A percentile compares a stretch with the other conserved stretches of the same genome.
These are phyloP conservation scores for Prasinococcaceae sp. DNA, from an alignment of 139 green algal genomes.

Conservation along the genomic window DNA sequence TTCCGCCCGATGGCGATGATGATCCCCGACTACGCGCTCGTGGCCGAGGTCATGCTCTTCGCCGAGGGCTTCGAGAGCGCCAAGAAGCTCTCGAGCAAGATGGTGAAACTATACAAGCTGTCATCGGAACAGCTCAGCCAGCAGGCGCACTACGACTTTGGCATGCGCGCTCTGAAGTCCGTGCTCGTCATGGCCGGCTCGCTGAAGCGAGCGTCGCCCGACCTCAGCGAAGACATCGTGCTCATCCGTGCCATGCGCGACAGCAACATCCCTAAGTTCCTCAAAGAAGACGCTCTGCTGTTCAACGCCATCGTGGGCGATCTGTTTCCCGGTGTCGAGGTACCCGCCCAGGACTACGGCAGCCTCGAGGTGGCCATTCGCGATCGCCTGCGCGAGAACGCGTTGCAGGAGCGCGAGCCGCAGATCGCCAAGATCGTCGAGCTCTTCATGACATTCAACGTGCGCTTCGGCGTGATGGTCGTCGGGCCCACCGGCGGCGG, in stretches of 20 bases:
- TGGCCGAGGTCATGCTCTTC: slow-evolving; percentile 73
- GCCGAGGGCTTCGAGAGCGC: slow-evolving; percentile 61
- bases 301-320: slow-evolving; percentile 71
- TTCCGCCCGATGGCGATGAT: slow-evolving; percentile 76
- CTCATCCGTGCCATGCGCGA: slow-evolving; percentile 67
- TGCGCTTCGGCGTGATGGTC: slow-evolving; percentile 73
- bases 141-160: slow-evolving; percentile 70
- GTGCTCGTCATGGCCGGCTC: slow-evolving; percentile 69
- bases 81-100: slow-evolving; percentile 61
- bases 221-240: slow-evolving; percentile 48
- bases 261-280: slow-evolving; percentile 78
- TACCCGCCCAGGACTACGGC: slow-evolving; percentile 52
- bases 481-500: slow-evolving; percentile 55
- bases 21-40: slow-evolving; percentile 67
- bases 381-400: slow-evolving; percentile 22
- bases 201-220: slow-evolving; percentile 55
- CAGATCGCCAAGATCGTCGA: slow-evolving; percentile 69
- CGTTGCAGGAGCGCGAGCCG: slow-evolving; percentile 35
- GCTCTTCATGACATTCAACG: slow-evolving; percentile 69
- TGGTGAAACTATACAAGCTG: slow-evolving; percentile 85
- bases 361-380: slow-evolving; percentile 47
- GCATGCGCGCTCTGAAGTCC: slow-evolving; percentile 72
- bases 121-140: slow-evolving; percentile 71
- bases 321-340: slow-evolving; percentile 58
- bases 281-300: slow-evolving; percentile 55